Percentiles rank a stretch among this genome's conserved stretches.
phyloP scores from a whole-genome alignment of 495 filamentous ascomycete species.

The Penicillium silybi region DNA sequence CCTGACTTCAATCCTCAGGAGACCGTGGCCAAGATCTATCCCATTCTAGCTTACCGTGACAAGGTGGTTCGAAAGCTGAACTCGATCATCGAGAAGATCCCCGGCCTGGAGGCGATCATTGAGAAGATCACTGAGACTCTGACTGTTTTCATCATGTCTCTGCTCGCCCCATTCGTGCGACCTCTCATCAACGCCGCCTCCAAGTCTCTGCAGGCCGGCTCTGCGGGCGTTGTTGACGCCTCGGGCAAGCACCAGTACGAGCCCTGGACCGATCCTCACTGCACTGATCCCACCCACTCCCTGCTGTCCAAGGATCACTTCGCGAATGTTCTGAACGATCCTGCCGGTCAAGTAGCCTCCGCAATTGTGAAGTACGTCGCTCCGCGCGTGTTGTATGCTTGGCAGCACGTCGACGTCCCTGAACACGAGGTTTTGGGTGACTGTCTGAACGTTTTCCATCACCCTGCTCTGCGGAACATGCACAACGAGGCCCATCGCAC shows the following conservation, averaged over 20 bases:
- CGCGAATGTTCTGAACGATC: slow-evolving; percentile 84
- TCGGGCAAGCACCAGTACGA: slow-evolving; percentile 84
- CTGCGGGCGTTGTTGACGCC: slow-evolving; percentile 71
- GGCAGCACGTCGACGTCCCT: slow-evolving; percentile 78
- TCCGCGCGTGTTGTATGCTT: slow-evolving; percentile 83
- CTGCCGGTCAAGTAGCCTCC: slow-evolving; percentile 76
- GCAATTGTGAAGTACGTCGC: slow-evolving; percentile 78
- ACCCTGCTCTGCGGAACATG: slow-evolving; percentile 73
- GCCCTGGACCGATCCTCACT: slow-evolving; percentile 81
- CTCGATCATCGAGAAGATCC: slow-evolving; percentile 83
- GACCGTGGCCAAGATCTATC: slow-evolving; percentile 81
- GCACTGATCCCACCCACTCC: slow-evolving; percentile 90
- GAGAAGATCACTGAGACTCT: slow-evolving; percentile 90
- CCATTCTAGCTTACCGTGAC: slow-evolving; percentile 91
- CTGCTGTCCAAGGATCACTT: slow-evolving; percentile 97
- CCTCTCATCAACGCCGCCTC: slow-evolving; percentile 89
- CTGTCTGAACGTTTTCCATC: slow-evolving; percentile 76
- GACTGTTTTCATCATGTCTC: slow-evolving; percentile 82
- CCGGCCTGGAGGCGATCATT: slow-evolving; percentile 77
- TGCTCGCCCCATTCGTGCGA: slow-evolving; percentile 83
- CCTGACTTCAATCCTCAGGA: slow-evolving; percentile 79
- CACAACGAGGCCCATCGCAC: slow-evolving; percentile 70
- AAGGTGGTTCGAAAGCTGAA: slow-evolving; percentile 81
- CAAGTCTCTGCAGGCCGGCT: slow-evolving; percentile 76
- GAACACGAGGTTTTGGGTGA: slow-evolving; percentile 77